A percentile compares a stretch with the other conserved stretches of the same genome.
These are phyloP conservation scores for Nothopassalora personata DNA, from an alignment of 2,329 filamentous ascomycete species.

Conservation along the genomic window DNA sequence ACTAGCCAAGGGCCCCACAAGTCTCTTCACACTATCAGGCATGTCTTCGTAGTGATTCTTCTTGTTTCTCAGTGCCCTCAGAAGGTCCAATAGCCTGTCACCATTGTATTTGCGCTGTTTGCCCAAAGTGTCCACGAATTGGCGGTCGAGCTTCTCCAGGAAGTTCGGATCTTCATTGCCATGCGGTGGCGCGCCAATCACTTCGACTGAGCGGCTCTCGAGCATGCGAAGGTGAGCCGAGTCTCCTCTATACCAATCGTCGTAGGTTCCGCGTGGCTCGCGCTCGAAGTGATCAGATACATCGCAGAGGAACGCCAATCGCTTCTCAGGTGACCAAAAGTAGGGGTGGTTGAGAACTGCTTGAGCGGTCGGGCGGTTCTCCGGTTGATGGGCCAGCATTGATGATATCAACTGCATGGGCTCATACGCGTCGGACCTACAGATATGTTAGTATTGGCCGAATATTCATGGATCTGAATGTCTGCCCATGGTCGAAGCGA, in stretches of 20 bases:
- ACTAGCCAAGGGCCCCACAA: conserved; percentile 69
- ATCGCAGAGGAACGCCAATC: conserved; percentile 88
- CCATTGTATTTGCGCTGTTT: conserved; percentile 96
- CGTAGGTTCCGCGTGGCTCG: conserved; percentile 63
- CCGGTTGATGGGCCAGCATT: conserved; percentile 68
- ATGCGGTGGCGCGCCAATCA: conserved; percentile 51
- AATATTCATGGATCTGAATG: too few species aligned
- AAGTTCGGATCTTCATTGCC: conserved; percentile 55
- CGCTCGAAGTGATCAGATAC: conserved; percentile 96
- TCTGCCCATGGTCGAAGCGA: too few species aligned
- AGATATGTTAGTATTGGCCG: too few species aligned
- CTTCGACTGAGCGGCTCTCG: conserved; percentile 45
- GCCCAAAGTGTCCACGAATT: conserved; percentile 82
- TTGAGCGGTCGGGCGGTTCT: conserved; percentile 63
- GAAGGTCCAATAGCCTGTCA: conserved; percentile 71
- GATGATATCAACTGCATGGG: conserved; percentile 78
- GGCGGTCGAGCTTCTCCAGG: conserved; percentile 65
- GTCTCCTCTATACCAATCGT: conserved; percentile 29
- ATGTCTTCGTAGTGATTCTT: conserved; percentile 98
- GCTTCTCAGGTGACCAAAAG: conserved; percentile 89
- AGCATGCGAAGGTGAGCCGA: conserved; percentile 59
- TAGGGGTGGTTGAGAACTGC: conserved; percentile 90
- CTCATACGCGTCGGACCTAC: conserved; percentile 68
- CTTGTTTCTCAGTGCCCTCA: conserved; percentile 90
- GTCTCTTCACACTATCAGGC: conserved; percentile 67